These are phyloP conservation scores for Spathaspora boniae DNA, from an alignment of 805 yeast species.

Conservation along the genomic window DNA sequence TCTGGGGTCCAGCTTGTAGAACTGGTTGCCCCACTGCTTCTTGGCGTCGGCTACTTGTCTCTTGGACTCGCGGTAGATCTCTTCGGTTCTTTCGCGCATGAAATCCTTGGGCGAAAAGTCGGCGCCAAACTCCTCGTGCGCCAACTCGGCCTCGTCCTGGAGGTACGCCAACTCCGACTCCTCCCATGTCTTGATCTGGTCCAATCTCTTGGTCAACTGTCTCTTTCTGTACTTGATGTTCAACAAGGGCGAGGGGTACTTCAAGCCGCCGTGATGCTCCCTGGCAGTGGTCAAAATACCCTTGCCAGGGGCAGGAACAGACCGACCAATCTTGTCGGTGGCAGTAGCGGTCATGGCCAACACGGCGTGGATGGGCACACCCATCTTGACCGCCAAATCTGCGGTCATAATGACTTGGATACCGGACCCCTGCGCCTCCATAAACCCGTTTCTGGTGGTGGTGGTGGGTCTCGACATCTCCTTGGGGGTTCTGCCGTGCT, in stretches of 20 bases:
- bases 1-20: slow-evolving; percentile 86
- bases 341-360: slow-evolving; percentile 95
- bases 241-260: slow-evolving; percentile 75
- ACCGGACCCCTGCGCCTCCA: slow-evolving; percentile 99
- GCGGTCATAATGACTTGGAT: slow-evolving; percentile 95
- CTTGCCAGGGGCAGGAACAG: slow-evolving; percentile 99
- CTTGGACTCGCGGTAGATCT: slow-evolving; percentile 77
- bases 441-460: slow-evolving; percentile 93
- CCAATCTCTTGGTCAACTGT: slow-evolving; percentile 76
- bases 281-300: slow-evolving; percentile 98
- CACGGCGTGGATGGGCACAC: slow-evolving; percentile 97
- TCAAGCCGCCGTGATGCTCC: slow-evolving; percentile 79
- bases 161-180: slow-evolving; percentile 73
- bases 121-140: slow-evolving; percentile 49
- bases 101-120: slow-evolving; percentile 46
- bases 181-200: slow-evolving; percentile 79
- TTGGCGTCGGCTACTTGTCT: slow-evolving; percentile 86
- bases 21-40: slow-evolving; percentile 92
- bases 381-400: slow-evolving; percentile 91
- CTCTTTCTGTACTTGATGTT: slow-evolving; percentile 91
- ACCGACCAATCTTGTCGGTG: slow-evolving; percentile 96
- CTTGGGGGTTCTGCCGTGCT: slow-evolving; percentile 93
- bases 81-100: slow-evolving; percentile 81
- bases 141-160: slow-evolving; percentile 63
- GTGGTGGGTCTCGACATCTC: slow-evolving; percentile 99